Evolutionary conservation across 768 basidiomycete species (phyloP).

Genomic region (Rhodotorula paludigena): DNA sequence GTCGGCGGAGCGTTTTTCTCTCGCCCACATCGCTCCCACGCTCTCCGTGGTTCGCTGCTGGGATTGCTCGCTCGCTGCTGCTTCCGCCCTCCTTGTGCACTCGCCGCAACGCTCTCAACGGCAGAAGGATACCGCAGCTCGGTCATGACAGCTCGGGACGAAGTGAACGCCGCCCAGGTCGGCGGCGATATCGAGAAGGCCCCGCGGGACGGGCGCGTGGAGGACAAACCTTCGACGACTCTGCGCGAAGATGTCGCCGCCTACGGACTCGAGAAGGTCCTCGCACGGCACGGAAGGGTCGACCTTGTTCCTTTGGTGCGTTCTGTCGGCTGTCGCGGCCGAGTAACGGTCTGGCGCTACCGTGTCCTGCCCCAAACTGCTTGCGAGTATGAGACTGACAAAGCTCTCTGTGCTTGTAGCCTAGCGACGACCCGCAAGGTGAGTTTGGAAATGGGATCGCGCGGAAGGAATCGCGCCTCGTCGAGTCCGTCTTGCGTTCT

Average conservation of each 20-base stretch:
- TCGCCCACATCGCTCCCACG: too few species aligned
- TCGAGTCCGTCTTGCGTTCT: background rate
- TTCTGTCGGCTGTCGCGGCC: background rate
- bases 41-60: too few species aligned
- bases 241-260: conserved; percentile 32
- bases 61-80: too few species aligned
- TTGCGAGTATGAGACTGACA: too few species aligned
- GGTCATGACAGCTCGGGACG: background rate
- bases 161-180: too few species aligned
- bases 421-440: conserved; percentile 14
- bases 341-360: background rate
- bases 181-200: background rate
- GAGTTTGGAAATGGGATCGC: too few species aligned
- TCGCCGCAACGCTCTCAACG: too few species aligned
- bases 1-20: too few species aligned
- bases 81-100: too few species aligned
- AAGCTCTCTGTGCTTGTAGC: background rate
- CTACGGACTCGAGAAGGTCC: conserved; percentile 29
- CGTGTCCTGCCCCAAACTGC: rapidly evolving
- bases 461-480: too few species aligned
- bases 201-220: background rate
- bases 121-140: too few species aligned
- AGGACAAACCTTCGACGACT: conserved; percentile 30
- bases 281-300: conserved; percentile 31
- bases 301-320: conserved; percentile 30